Conservation (phyloP, 495 filamentous ascomycete species). For the Lepraria neglecta region DNA sequence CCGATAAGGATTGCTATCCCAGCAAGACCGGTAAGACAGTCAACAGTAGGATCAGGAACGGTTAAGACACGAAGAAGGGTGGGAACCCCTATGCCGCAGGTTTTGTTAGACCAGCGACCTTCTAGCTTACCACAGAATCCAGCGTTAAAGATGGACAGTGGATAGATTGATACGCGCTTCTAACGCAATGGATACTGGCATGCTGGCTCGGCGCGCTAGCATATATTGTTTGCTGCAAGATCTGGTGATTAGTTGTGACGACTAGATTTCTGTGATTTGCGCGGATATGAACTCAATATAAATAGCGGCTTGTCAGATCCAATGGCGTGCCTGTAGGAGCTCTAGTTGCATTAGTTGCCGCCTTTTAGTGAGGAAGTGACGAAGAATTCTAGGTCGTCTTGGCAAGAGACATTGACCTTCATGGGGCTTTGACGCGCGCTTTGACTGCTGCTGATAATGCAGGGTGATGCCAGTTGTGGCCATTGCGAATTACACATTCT, state of each 20-base stretch:
- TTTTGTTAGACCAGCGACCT: neutral
- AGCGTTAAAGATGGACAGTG: neutral
- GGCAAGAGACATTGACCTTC: too few relatives aligned
- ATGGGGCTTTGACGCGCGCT: neutral
- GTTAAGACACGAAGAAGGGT: slow-evolving; percentile 9
- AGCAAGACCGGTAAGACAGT: neutral
- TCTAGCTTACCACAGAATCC: slow-evolving; percentile 11
- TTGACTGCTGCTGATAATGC: neutral
- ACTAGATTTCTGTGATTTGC: neutral
- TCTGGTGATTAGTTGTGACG: neutral
- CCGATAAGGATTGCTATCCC: neutral
- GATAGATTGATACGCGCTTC: neutral
- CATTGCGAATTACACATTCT: neutral
- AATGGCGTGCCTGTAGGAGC: neutral
- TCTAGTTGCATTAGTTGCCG: slow-evolving; percentile 2
- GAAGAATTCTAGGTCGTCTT: too few relatives aligned
- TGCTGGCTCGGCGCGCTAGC: neutral
- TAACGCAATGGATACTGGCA: neutral
- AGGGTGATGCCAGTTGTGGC: neutral
- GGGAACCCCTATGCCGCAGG: slow-evolving; percentile 10
- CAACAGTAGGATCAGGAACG: neutral
- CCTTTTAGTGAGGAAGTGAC: too few relatives aligned
- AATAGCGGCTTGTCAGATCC: neutral
- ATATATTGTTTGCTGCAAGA: too few relatives aligned
- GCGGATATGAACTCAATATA: neutral